Base-by-base conservation (phyloP, 2,329 filamentous ascomycete species). In the Madurella fahalii region DNA sequence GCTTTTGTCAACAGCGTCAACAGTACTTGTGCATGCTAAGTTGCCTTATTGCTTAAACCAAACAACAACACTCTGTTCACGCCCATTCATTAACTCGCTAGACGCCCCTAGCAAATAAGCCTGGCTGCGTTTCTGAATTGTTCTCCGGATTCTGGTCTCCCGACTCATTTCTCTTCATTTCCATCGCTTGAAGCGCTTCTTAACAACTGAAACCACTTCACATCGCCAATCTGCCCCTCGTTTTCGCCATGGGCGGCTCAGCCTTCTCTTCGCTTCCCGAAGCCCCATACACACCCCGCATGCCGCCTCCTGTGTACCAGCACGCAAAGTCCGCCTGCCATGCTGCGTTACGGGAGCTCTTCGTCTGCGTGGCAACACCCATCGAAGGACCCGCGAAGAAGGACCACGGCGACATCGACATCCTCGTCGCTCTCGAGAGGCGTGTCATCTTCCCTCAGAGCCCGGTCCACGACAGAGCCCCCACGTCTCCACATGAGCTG, bases 391-490 rank as follows among this genome's bases (percentile, higher is more conserved):
- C 89, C 0, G 84, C 68, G 1, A 94, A 94, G 68, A 41, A 60
- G 0, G 80, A 84, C 61, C 79, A 83, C 63, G 90, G 89, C 17
- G 90, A 94, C 60, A 72, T 95, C 39, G 89, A 94, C 68, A 75
- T 92, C 55, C 68, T 90, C 1, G 77, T 89, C 1, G 71, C 74
- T 0, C 50, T 67, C 0, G 64, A 66, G 46, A 57, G 47, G 37
- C 57, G 56, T 2, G 11, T 54, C 9, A 41, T 51, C 32, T 58
- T 60, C 41, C 57, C 61, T 2, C 9, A 9, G 30, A 41, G 37
- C 8, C 11, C 30, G 2, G 37, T 9, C 11, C 4, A 25, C 2
- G 56, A 57, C 32, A 32, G 30, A 5, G 17, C 45, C 25, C 40
- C 39, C 2, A 52, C 48, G 9, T 40, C 47, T 13, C 12, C 50